These are phyloP conservation scores for Russula lepida DNA, from an alignment of 768 basidiomycete species.

Conservation along the genomic window DNA sequence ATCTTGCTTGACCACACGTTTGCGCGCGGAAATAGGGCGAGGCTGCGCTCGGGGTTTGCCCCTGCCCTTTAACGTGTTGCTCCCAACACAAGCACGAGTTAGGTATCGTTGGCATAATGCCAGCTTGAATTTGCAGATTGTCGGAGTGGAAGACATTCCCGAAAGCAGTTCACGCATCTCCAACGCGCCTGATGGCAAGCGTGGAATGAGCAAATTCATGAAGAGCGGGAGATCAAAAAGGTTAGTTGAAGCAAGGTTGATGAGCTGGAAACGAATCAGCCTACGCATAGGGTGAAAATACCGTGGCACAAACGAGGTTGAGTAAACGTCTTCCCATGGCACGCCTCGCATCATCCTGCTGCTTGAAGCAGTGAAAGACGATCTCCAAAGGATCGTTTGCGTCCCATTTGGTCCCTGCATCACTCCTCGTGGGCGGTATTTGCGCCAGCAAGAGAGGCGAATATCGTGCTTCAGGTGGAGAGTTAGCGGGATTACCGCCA, in stretches of 20 bases:
- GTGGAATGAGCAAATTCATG: constrained; percentile 26
- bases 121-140: constrained; percentile 26
- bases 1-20: constrained; percentile 1
- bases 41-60: constrained; percentile 25
- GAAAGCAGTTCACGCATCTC: constrained; percentile 23
- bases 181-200: constrained; percentile 22
- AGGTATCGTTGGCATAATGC: constrained; percentile 26
- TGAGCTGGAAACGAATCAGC: constrained; percentile 23
- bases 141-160: constrained; percentile 23
- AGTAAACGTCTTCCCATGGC: constrained; percentile 26
- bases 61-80: constrained; percentile 5
- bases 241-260: constrained; percentile 30
- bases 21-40: constrained; percentile 21
- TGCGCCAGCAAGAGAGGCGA: constrained; percentile 51
- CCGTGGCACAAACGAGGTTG: constrained; percentile 24
- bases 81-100: constrained; percentile 6
- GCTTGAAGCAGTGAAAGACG: constrained; percentile 25
- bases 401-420: constrained; percentile 47
- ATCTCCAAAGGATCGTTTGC: constrained; percentile 43
- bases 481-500: neutral
- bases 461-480: constrained; percentile 29
- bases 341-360: constrained; percentile 21
- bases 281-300: neutral
- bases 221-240: constrained; percentile 29
- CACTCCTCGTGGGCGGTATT: constrained; percentile 46